phyloP scores from a whole-genome alignment of 345 rosid genomes.

The Hibiscus trionum region DNA sequence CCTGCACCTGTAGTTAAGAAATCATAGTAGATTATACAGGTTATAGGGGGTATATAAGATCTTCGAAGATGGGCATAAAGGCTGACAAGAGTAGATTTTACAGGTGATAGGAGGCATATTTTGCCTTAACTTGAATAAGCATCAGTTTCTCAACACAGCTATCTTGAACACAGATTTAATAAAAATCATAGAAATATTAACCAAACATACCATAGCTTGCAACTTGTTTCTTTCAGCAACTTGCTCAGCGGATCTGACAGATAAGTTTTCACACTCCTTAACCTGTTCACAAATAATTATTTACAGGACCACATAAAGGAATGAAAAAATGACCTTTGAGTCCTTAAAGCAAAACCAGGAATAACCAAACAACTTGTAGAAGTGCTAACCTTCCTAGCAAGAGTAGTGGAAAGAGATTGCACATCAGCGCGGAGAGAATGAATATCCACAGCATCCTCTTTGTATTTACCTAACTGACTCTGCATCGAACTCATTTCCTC shows the following conservation, averaged over 20 bases:
- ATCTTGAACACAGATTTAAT: background rate
- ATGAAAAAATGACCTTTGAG: conserved; percentile 14
- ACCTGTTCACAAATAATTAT: conserved; percentile 38
- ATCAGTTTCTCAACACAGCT: background rate
- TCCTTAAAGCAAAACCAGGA: conserved; percentile 14
- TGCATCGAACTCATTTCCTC: conserved; percentile 84
- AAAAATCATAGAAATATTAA: conserved; percentile 3
- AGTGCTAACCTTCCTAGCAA: conserved; percentile 65
- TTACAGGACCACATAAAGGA: background rate
- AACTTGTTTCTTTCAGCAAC: conserved; percentile 54
- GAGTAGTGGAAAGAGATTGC: conserved; percentile 58
- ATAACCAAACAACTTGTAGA: conserved; percentile 5
- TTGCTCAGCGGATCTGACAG: conserved; percentile 47
- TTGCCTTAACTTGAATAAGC: background rate
- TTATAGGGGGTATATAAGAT: background rate
- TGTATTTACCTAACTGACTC: conserved; percentile 59
- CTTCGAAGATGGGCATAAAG: background rate
- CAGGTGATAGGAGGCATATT: background rate
- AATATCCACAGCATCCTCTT: conserved; percentile 69
- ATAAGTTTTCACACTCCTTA: conserved; percentile 51
- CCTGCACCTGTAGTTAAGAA: conserved; percentile 53
- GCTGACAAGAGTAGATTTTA: background rate
- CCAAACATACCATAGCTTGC: conserved; percentile 58
- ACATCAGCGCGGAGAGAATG: conserved; percentile 76
- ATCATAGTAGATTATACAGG: too few relatives aligned